Percentiles rank a stretch among this genome's conserved stretches.
These are phyloP conservation scores for Penicillium herquei DNA, from an alignment of 495 filamentous ascomycete species.

Conservation along the genomic window DNA sequence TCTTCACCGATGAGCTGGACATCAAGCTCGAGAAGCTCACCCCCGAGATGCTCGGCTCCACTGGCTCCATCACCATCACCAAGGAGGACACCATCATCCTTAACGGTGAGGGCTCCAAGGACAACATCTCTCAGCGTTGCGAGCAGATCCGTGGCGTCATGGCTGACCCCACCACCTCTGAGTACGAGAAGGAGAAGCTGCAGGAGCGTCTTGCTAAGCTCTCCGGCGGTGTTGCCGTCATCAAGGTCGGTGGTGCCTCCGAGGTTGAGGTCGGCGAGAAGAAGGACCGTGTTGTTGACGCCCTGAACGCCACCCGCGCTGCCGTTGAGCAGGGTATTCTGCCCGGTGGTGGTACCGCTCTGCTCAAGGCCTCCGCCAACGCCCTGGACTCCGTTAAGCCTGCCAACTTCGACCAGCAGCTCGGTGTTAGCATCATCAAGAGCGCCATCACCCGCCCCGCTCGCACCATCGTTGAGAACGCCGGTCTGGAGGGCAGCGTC, in stretches of 20 bases:
- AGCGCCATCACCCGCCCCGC: constrained; percentile 94
- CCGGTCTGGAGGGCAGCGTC: constrained; percentile 91
- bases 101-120: constrained; percentile 96
- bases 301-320: constrained; percentile 95
- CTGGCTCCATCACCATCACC: constrained; percentile 97
- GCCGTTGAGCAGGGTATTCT: constrained; percentile 99
- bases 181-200: constrained; percentile 99
- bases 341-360: constrained; percentile 95
- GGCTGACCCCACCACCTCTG: constrained; percentile 85
- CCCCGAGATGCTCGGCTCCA: constrained; percentile 91
- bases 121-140: constrained; percentile 88
- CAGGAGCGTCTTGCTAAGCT: constrained; percentile 99
- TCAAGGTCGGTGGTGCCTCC: constrained; percentile 96
- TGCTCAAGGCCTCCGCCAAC: constrained; percentile 94
- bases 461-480: constrained; percentile 95
- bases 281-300: constrained; percentile 99
- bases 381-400: constrained; percentile 78
- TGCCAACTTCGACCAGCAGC: constrained; percentile 97
- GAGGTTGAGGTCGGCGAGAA: constrained; percentile 99
- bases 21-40: constrained; percentile 98
- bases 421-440: constrained; percentile 96
- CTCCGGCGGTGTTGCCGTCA: constrained; percentile 97
- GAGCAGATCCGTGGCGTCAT: constrained; percentile 99
- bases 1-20: constrained; percentile 98
- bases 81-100: constrained; percentile 99